These are phyloP conservation scores for Trichosporon coremiiforme DNA, from an alignment of 1,284 basidiomycete genomes.

Conservation along the genomic window DNA sequence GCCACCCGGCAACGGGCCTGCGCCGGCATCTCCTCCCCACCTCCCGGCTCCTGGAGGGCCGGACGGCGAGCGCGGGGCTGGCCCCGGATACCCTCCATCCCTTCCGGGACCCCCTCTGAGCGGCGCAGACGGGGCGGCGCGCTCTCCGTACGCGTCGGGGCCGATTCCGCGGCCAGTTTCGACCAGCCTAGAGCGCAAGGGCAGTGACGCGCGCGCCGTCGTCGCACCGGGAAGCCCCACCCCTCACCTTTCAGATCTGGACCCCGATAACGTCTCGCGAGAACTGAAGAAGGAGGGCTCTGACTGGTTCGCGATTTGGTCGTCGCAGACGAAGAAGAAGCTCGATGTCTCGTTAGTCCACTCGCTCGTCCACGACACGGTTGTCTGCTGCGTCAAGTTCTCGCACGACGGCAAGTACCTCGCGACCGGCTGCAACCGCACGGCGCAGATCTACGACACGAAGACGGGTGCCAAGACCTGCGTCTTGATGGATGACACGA, in stretches of 20 bases:
- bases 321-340: slow-evolving; percentile 75
- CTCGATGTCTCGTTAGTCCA: slow-evolving; percentile 88
- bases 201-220: slow-evolving; percentile 28
- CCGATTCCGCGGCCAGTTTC: slow-evolving; percentile 44
- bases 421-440: slow-evolving; percentile 87
- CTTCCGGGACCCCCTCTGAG: slow-evolving; percentile 43
- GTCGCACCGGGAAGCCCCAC: slow-evolving; percentile 32
- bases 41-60: slow-evolving; percentile 39
- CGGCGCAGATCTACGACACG: slow-evolving; percentile 86
- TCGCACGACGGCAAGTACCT: slow-evolving; percentile 83
- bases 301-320: slow-evolving; percentile 96
- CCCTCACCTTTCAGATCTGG: slow-evolving; percentile 57
- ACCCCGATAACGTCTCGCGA: slow-evolving; percentile 60
- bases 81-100: slow-evolving; percentile 21
- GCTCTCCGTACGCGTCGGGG: slow-evolving; percentile 29
- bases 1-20: slow-evolving; percentile 39
- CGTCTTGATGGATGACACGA: slow-evolving; percentile 68
- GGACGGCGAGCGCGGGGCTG: slow-evolving; percentile 15
- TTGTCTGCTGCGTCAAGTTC: slow-evolving; percentile 90
- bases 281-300: slow-evolving; percentile 73
- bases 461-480: slow-evolving; percentile 79
- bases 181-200: slow-evolving; percentile 46
- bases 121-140: slow-evolving; percentile 34
- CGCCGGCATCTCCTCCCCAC: slow-evolving; percentile 27
- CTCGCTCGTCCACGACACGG: slow-evolving; percentile 91